phyloP scores from a whole-genome alignment of 2,329 filamentous ascomycete genomes.

The Fusarium newnesense region DNA sequence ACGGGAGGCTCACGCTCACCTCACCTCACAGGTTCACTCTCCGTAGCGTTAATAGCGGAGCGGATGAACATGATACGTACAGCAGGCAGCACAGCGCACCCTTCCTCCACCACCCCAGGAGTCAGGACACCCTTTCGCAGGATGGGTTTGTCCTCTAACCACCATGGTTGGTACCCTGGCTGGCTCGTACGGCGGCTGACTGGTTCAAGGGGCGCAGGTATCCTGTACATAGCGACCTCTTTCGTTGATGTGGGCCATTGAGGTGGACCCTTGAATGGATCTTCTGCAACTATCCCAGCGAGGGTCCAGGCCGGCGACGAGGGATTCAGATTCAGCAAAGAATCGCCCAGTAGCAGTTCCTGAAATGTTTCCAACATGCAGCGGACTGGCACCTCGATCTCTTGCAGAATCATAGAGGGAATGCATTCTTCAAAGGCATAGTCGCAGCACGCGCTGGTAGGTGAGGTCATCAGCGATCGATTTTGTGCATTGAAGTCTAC shows the following conservation, averaged over 20 bases:
- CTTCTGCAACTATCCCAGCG: constrained; percentile 36
- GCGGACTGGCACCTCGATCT: constrained; percentile 18
- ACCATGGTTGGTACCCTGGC: constrained; percentile 43
- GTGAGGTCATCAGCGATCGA: constrained; percentile 8
- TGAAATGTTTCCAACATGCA: constrained; percentile 33
- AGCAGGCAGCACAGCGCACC: constrained; percentile 8
- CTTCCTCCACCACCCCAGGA: constrained; percentile 18
- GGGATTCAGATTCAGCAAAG: constrained; percentile 14
- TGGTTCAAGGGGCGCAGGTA: constrained; percentile 37
- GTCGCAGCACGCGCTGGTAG: not conserved
- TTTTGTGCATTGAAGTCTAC: constrained; percentile 13
- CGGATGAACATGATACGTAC: not conserved
- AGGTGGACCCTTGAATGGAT: constrained; percentile 32
- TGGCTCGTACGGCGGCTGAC: constrained; percentile 38
- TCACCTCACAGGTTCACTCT: not conserved
- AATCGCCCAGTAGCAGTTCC: constrained; percentile 39
- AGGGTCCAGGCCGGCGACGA: constrained; percentile 31
- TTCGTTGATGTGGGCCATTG: constrained; percentile 14
- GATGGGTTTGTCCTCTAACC: constrained; percentile 21
- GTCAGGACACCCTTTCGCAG: constrained; percentile 30
- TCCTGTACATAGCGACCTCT: constrained; percentile 33
- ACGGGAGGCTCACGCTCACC: constrained; percentile 18
- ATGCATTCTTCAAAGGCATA: constrained; percentile 2
- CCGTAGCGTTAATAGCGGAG: constrained; percentile 17
- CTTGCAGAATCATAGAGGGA: constrained; percentile 3